Evolutionary conservation across 192 early-diverging fungal genomes (phyloP).

Genomic region (Umbelopsis vinacea): DNA sequence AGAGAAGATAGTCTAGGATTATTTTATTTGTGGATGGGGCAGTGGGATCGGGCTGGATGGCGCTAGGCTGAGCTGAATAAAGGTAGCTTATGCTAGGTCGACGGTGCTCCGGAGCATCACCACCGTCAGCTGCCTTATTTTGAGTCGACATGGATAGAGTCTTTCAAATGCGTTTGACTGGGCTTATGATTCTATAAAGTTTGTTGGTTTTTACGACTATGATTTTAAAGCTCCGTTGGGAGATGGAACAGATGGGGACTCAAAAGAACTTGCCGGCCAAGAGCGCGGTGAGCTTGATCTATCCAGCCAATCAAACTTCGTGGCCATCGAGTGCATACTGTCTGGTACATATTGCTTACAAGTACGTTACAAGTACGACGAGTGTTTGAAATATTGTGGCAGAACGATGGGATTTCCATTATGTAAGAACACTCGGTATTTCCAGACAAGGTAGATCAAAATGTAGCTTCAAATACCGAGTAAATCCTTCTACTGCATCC

Average conservation of each 20-base stretch:
- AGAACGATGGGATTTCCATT: too few species aligned
- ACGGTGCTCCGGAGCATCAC: conserved; percentile 1
- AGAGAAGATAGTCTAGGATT: conserved; percentile 57
- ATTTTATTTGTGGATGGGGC: conserved; percentile 55
- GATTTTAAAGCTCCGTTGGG: not conserved
- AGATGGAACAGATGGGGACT: not conserved
- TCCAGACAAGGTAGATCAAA: not conserved
- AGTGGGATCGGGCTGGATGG: conserved; percentile 33
- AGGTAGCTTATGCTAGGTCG: conserved; percentile 14
- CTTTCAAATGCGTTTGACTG: conserved; percentile 8
- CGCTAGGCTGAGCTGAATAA: conserved; percentile 12
- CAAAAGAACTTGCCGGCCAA: not conserved
- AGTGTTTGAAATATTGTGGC: too few species aligned
- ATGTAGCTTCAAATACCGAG: too few species aligned
- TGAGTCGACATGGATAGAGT: conserved; percentile 9
- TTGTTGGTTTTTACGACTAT: not conserved
- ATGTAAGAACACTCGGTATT: too few species aligned
- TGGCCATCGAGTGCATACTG: not conserved
- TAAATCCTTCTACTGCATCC: too few species aligned
- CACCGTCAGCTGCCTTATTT: conserved; percentile 1
- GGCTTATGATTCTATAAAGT: not conserved
- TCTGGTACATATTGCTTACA: too few species aligned
- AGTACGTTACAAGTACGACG: too few species aligned
- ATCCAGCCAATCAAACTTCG: not conserved
- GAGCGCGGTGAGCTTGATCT: not conserved